Conservation (phyloP, 192 early-diverging fungal genomes). For the Dimargaris cristalligena region DNA sequence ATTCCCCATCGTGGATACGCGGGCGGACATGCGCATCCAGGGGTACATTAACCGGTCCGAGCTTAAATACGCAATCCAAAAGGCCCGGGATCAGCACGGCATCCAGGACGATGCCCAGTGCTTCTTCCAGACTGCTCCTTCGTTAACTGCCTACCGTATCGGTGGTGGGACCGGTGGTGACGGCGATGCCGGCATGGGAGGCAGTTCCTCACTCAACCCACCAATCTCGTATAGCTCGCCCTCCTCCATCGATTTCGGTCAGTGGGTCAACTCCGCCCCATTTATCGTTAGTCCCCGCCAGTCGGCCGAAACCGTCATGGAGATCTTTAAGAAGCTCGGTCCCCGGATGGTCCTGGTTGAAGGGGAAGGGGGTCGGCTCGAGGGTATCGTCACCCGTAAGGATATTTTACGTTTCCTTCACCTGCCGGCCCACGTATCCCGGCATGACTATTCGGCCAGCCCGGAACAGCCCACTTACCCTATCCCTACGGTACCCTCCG, state of each 20-base stretch:
- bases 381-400: slow-evolving; percentile 59
- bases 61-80: slow-evolving; percentile 37
- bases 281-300: slow-evolving; percentile 50
- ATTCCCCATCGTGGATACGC: slow-evolving; percentile 58
- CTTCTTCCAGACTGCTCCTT: slow-evolving; percentile 20
- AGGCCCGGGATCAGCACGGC: slow-evolving; percentile 26
- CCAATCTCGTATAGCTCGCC: slow-evolving; percentile 9
- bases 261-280: slow-evolving; percentile 35
- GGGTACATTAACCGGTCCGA: slow-evolving; percentile 55
- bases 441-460: not conserved
- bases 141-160: slow-evolving; percentile 11
- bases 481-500: not conserved
- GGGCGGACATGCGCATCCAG: slow-evolving; percentile 34
- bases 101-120: slow-evolving; percentile 30
- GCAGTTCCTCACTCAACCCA: slow-evolving; percentile 30
- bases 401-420: slow-evolving; percentile 33
- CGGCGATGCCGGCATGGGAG: slow-evolving; percentile 34
- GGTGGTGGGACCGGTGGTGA: slow-evolving; percentile 15
- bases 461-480: not conserved
- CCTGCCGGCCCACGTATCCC: not conserved
- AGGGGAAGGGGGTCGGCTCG: slow-evolving; percentile 38
- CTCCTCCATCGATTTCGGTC: slow-evolving; percentile 12
- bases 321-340: slow-evolving; percentile 73
- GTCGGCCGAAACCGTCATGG: slow-evolving; percentile 54
- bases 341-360: slow-evolving; percentile 55